These are phyloP conservation scores for Closterium sp. DNA, from an alignment of 139 green algal genomes.

Conservation along the genomic window DNA sequence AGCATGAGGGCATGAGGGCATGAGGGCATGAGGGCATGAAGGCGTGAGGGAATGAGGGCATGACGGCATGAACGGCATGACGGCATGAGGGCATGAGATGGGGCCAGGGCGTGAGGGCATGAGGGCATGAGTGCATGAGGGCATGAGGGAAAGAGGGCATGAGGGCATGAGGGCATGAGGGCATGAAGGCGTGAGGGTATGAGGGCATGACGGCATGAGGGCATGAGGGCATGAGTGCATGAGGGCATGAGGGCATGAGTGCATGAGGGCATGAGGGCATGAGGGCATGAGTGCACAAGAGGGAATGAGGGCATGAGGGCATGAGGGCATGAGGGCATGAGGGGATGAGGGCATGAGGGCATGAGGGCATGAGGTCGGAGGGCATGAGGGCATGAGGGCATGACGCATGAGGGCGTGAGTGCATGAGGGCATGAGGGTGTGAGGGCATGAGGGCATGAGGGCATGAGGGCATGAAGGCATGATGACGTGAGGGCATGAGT, in stretches of 20 bases:
- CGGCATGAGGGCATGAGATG: neutral
- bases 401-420: neutral
- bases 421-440: neutral
- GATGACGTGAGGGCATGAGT: neutral
- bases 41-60: neutral
- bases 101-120: neutral
- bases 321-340: too few species aligned
- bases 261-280: too few species aligned
- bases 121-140: too few species aligned
- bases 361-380: neutral
- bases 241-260: too few species aligned
- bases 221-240: too few species aligned
- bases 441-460: neutral
- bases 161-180: too few species aligned
- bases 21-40: neutral
- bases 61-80: neutral
- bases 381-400: constrained; percentile 3
- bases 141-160: too few species aligned
- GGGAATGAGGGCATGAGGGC: too few species aligned
- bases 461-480: constrained; percentile 4
- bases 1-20: constrained; percentile 3
- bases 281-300: too few species aligned
- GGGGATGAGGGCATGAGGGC: neutral
- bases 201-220: too few species aligned
- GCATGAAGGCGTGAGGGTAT: too few species aligned